Conservation (phyloP, 2,329 filamentous ascomycete genomes). For the Hypoxylon sp. region DNA sequence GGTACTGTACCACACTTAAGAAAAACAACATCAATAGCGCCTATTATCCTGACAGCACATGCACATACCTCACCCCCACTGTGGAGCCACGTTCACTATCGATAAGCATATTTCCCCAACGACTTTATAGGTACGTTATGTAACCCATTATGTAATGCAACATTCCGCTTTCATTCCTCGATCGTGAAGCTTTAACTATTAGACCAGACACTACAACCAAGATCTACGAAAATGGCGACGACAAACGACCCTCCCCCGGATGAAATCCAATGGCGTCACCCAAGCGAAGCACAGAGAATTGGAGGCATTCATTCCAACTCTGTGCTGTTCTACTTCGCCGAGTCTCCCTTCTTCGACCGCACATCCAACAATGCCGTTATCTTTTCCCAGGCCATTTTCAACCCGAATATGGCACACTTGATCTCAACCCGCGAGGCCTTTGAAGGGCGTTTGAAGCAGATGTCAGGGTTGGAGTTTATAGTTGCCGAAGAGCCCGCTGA, state of each 20-base stretch:
- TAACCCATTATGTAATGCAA: not conserved
- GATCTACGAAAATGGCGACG: conserved; percentile 43
- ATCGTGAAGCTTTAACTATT: conserved; percentile 7
- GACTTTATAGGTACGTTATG: not conserved
- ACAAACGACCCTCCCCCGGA: conserved; percentile 64
- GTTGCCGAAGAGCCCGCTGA: conserved; percentile 76
- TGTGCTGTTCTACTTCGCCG: conserved; percentile 77
- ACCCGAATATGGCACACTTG: conserved; percentile 69
- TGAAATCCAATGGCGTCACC: conserved; percentile 77
- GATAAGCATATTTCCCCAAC: conserved; percentile 28
- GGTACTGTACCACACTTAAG: too few species aligned
- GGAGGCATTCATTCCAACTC: conserved; percentile 75
- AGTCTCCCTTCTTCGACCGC: conserved; percentile 77
- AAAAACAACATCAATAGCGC: too few species aligned
- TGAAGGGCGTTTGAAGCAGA: conserved; percentile 72
- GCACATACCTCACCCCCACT: too few species aligned
- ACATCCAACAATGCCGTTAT: conserved; percentile 78
- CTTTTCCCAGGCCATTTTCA: conserved; percentile 73
- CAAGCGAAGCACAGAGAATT: conserved; percentile 64
- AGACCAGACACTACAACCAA: not conserved
- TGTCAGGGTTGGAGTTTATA: conserved; percentile 77
- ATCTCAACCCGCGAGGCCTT: conserved; percentile 74
- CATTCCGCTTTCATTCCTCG: conserved; percentile 7
- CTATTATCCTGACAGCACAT: too few species aligned
- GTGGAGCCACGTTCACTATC: conserved; percentile 14